Percentiles rank a stretch among this genome's conserved stretches.
Conservation (phyloP, 2,329 filamentous ascomycete species). For the Neocatenulostroma microsporum region DNA sequence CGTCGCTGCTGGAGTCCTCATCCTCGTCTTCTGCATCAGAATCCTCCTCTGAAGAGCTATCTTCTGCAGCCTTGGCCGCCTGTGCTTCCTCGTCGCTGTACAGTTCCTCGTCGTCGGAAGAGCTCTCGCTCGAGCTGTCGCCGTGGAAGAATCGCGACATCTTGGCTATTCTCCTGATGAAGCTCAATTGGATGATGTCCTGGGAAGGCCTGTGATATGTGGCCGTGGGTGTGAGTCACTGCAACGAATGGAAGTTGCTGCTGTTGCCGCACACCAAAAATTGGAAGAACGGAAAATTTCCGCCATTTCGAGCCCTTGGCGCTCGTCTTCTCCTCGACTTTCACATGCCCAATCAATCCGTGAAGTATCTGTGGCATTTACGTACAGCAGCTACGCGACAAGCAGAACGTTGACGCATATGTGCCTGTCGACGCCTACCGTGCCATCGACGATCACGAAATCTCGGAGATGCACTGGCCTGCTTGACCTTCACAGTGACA, state of each 20-base stretch:
- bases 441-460: too few species aligned
- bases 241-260: neutral
- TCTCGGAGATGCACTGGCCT: too few species aligned
- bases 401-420: too few species aligned
- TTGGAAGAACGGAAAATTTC: neutral
- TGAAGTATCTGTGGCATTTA: too few species aligned
- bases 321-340: too few species aligned
- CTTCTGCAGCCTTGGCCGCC: constrained; percentile 29
- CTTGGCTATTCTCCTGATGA: constrained; percentile 33
- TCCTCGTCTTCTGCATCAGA: constrained; percentile 29
- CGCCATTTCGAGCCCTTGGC: too few species aligned
- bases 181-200: neutral
- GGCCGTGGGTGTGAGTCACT: constrained; percentile 1
- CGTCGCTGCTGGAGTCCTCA: constrained; percentile 42
- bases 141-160: constrained; percentile 98
- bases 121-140: constrained; percentile 95
- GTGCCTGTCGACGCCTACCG: too few species aligned
- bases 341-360: too few species aligned
- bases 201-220: neutral
- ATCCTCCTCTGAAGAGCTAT: constrained; percentile 50
- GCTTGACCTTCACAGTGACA: too few species aligned
- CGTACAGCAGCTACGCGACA: too few species aligned
- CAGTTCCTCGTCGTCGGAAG: constrained; percentile 87
- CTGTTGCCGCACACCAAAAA: neutral
- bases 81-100: constrained; percentile 71